Evolutionary conservation across 1,284 basidiomycete genomes (phyloP).

Genomic region (Cryptococcus neoformans): DNA sequence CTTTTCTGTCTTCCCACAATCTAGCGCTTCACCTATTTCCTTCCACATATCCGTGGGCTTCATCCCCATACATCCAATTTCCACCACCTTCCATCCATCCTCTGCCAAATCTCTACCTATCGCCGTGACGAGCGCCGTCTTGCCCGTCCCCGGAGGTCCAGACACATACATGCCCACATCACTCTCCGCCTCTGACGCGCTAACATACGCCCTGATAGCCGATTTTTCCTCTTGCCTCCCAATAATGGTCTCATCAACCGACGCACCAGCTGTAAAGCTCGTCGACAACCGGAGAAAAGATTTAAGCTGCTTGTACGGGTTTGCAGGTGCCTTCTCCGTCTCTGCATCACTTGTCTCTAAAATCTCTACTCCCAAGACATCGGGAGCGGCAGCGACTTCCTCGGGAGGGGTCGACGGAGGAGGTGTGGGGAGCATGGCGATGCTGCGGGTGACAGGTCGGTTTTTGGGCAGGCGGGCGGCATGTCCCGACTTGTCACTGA

Average conservation of each 20-base stretch:
- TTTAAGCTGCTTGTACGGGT: constrained; percentile 46
- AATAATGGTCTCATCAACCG: constrained; percentile 27
- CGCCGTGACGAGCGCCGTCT: constrained; percentile 48
- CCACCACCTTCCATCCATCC: constrained; percentile 40
- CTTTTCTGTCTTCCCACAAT: constrained; percentile 32
- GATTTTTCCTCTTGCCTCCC: constrained; percentile 45
- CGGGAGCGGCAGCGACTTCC: constrained; percentile 9
- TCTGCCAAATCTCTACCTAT: constrained; percentile 27
- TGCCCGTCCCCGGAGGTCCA: constrained; percentile 50
- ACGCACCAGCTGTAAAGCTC: constrained; percentile 4
- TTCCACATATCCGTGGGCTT: constrained; percentile 39
- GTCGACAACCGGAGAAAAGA: constrained; percentile 39
- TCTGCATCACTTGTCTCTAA: constrained; percentile 1
- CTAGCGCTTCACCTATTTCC: constrained; percentile 30
- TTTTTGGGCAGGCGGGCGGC: constrained; percentile 28
- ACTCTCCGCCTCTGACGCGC: constrained; percentile 8
- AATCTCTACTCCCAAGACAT: constrained; percentile 1
- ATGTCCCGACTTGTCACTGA: constrained; percentile 21
- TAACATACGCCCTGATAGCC: constrained; percentile 34
- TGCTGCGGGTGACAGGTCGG: constrained; percentile 11
- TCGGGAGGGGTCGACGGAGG: constrained; percentile 31
- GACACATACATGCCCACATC: constrained; percentile 48
- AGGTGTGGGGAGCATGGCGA: constrained; percentile 27
- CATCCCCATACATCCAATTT: constrained; percentile 48
- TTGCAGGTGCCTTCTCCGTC: constrained; percentile 11